These are phyloP conservation scores for Kernera saxatilis DNA, from an alignment of 345 rosid genomes.

Conservation along the genomic window DNA sequence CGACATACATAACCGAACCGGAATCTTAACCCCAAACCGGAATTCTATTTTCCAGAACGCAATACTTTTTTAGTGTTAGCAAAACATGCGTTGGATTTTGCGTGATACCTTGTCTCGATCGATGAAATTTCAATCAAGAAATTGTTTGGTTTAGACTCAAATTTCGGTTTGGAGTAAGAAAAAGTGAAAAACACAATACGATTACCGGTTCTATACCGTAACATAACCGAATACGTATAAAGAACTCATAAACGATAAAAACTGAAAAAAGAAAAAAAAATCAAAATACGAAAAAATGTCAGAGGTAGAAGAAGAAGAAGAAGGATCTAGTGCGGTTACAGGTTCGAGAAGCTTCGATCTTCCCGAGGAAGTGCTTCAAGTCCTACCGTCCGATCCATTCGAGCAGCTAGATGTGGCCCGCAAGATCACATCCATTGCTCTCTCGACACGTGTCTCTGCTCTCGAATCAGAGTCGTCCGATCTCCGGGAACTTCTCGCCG, in stretches of 20 bases:
- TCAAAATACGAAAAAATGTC: slow-evolving; percentile 10
- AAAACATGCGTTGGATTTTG: not conserved
- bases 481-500: slow-evolving; percentile 49
- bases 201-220: not conserved
- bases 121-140: not conserved
- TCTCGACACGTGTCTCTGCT: slow-evolving; percentile 73
- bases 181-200: not conserved
- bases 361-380: slow-evolving; percentile 64
- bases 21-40: not conserved
- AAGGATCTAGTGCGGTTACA: slow-evolving; percentile 10
- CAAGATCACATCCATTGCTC: slow-evolving; percentile 91
- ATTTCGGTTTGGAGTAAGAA: not conserved
- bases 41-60: not conserved
- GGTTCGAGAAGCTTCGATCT: slow-evolving; percentile 54
- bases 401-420: slow-evolving; percentile 97
- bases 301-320: slow-evolving; percentile 1
- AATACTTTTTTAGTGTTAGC: not conserved
- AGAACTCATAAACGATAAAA: slow-evolving; percentile 14
- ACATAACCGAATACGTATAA: not conserved
- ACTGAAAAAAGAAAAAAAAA: not conserved
- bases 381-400: slow-evolving; percentile 88
- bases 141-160: not conserved
- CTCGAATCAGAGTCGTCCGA: slow-evolving; percentile 76
- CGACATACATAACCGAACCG: slow-evolving; percentile 17
- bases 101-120: not conserved